Base-by-base conservation (phyloP, 768 basidiomycete species). In the Xanthoconium stramineum region DNA sequence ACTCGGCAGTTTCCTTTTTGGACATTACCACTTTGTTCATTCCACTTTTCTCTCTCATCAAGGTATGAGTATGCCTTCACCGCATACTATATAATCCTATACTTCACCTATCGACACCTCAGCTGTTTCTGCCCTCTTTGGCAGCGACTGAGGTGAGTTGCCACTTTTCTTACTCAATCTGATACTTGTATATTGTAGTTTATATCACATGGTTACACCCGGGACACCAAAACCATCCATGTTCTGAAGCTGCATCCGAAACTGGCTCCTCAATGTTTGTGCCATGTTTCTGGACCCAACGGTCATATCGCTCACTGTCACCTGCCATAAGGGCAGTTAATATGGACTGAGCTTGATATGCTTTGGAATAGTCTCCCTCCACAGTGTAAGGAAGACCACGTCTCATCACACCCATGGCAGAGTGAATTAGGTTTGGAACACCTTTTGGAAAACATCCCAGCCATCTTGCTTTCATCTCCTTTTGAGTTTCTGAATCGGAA, bases 311-410 rank as follows among this genome's bases (percentile, higher is more conserved):
- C 13, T 2, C 15, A 0, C n/a, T 10, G 7, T 57, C 51, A 11
- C 51, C 51, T 24, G 6, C 12, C 4, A 39, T 29, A 3, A 57
- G 39, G 14, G 56, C 56, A 38, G 3, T 53, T 19, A 57, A 33
- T 53, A 53, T 53, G 9, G 47, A 53, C 42, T 57, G 56, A 37
- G 56, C 56, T 36, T 57, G 51, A 19, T 57, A 57, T 2, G 53
- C 51, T n/a, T 5, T 48, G 5, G 30, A 17, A 39, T 53, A 53
- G 32, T 49, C 29, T n/a, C 51, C 51, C 36, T 57, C 42, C 0
- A 53, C 36, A 0, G 0, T 30, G 30, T 57, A 11, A 44, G 29
- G 47, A 4, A 43, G 7, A 11, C 56, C 47, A 36, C 36, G 35
- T 38, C 51, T 57, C 36, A 57, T 57, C 0, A 1, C 1, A 38